Conservation (phyloP, 2,329 filamentous ascomycete species). For the Xylaria sp. region DNA sequence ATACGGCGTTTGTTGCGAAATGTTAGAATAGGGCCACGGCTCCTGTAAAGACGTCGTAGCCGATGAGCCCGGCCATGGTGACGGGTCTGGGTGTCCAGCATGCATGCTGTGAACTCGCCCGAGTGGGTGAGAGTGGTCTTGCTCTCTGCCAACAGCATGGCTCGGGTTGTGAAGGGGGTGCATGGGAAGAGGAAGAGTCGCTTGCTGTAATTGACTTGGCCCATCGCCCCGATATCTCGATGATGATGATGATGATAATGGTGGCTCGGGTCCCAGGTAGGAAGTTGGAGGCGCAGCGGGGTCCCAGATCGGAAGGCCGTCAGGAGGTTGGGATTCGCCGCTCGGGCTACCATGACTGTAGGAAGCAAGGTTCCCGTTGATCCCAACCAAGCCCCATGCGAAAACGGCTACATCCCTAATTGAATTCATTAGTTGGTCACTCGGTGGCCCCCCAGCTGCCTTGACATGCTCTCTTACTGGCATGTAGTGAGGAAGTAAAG, state of each 20-base stretch:
- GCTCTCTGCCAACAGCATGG: slow-evolving; percentile 33
- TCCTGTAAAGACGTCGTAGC: slow-evolving; percentile 25
- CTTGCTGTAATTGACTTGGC: slow-evolving; percentile 26
- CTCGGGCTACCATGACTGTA: slow-evolving; percentile 71
- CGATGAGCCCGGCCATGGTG: slow-evolving; percentile 36
- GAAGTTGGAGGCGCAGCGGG: slow-evolving; percentile 51
- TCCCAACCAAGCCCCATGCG: slow-evolving; percentile 83
- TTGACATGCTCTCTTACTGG: slow-evolving; percentile 58
- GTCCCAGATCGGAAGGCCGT: slow-evolving; percentile 71
- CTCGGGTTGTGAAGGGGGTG: slow-evolving; percentile 34
- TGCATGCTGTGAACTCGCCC: slow-evolving; percentile 32
- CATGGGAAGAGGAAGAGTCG: slow-evolving; percentile 2
- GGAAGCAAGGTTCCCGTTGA: slow-evolving; percentile 78
- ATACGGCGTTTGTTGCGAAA: slow-evolving; percentile 33
- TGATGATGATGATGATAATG: slow-evolving; percentile 37
- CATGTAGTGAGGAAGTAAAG: slow-evolving; percentile 58
- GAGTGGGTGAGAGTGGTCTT: slow-evolving; percentile 32
- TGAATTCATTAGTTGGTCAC: slow-evolving; percentile 77
- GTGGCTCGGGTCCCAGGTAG: slow-evolving; percentile 53
- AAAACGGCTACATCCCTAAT: slow-evolving; percentile 91
- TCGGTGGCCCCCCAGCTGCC: slow-evolving; percentile 63
- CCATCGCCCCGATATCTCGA: slow-evolving; percentile 44
- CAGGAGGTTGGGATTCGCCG: slow-evolving; percentile 71
- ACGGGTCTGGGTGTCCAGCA: slow-evolving; percentile 31
- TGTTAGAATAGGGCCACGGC: slow-evolving; percentile 34